phyloP scores from a whole-genome alignment of 2,329 filamentous ascomycete genomes.

The Alternaria panax region DNA sequence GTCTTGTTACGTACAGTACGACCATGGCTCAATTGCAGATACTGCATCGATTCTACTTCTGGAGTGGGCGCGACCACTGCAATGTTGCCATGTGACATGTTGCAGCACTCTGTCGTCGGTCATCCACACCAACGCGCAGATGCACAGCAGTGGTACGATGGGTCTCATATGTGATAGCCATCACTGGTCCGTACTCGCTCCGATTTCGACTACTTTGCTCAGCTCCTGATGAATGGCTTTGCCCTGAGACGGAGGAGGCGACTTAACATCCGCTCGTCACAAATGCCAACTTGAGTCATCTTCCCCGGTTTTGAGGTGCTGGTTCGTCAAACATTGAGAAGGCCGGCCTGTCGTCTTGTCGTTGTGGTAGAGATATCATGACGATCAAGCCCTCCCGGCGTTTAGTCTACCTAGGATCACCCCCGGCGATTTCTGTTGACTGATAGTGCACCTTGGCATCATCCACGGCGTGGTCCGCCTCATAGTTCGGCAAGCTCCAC shows the following conservation, averaged over 20 bases:
- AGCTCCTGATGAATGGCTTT: background rate
- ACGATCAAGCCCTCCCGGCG: slow-evolving; percentile 5
- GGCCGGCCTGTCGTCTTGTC: background rate
- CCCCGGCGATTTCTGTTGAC: slow-evolving; percentile 13
- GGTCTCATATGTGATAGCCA: background rate
- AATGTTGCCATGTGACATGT: slow-evolving; percentile 4
- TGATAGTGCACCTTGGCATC: slow-evolving; percentile 11
- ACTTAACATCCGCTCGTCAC: background rate
- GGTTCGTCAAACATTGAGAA: background rate
- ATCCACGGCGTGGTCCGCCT: slow-evolving; percentile 5
- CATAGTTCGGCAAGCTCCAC: slow-evolving; percentile 6
- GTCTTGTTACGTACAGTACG: slow-evolving; percentile 3
- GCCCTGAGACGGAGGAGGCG: background rate
- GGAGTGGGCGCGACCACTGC: slow-evolving; percentile 2
- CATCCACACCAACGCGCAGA: slow-evolving; percentile 1
- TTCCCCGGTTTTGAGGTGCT: background rate
- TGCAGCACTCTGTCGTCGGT: slow-evolving; percentile 6
- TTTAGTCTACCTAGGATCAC: slow-evolving; percentile 5
- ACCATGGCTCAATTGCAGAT: background rate
- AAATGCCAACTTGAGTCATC: slow-evolving; percentile 3
- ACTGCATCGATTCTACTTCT: background rate
- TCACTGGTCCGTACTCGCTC: background rate
- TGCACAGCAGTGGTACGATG: slow-evolving; percentile 1
- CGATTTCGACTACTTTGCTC: background rate
- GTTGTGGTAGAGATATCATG: background rate